Conservation (phyloP, 345 rosid genomes). For the Passiflora organensis region DNA sequence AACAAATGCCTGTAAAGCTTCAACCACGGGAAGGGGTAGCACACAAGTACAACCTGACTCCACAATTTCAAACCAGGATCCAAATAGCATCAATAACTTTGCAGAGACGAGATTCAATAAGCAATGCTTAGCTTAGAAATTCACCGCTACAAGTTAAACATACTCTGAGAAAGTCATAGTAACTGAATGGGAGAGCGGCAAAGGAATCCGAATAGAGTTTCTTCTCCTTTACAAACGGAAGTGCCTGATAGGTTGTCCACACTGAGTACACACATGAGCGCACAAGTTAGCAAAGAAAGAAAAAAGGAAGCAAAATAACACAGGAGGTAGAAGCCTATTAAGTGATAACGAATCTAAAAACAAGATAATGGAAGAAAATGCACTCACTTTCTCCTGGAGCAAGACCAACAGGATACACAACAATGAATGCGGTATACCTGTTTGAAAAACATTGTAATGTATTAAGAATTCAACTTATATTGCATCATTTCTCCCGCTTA, state of each 20-base stretch:
- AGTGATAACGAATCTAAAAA: neutral
- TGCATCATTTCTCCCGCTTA: neutral
- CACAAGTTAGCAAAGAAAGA: constrained; percentile 6
- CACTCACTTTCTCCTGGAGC: constrained; percentile 76
- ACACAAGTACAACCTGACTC: constrained; percentile 49
- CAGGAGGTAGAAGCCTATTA: neutral
- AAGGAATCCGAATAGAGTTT: constrained; percentile 49
- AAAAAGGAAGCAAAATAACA: neutral
- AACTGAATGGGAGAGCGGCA: constrained; percentile 52
- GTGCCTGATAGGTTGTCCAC: constrained; percentile 72
- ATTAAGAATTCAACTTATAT: neutral
- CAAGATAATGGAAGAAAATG: neutral
- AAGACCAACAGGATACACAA: constrained; percentile 62
- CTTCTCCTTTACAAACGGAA: constrained; percentile 56
- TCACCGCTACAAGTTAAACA: too few species aligned
- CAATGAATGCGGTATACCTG: constrained; percentile 78
- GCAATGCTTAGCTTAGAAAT: too few species aligned
- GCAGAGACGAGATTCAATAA: neutral
- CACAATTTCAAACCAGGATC: constrained; percentile 4
- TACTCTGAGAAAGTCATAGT: constrained; percentile 55
- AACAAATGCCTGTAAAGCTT: constrained; percentile 67
- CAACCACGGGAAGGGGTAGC: constrained; percentile 73
- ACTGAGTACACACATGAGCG: constrained; percentile 35
- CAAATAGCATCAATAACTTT: neutral
- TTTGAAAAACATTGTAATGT: neutral